A percentile compares a stretch with the other conserved stretches of the same genome.
Evolutionary conservation across 805 yeast genomes (phyloP).

Genomic region (Wilhelminamyces savonicus): DNA sequence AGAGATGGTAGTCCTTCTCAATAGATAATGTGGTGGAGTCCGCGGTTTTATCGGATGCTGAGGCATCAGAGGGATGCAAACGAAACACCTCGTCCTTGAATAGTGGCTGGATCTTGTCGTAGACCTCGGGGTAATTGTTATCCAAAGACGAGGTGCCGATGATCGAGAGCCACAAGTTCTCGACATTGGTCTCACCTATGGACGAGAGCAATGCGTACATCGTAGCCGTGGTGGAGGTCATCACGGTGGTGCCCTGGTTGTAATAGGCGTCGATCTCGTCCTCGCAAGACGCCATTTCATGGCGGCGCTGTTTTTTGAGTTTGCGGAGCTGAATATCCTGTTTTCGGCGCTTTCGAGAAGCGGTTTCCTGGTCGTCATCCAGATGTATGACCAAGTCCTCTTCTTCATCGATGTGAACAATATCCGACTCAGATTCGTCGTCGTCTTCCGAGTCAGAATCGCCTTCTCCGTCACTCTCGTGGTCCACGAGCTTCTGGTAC

Average conservation of each 20-base stretch:
- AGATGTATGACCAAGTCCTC: slow-evolving; percentile 9
- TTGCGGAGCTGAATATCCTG: slow-evolving; percentile 20
- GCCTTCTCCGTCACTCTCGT: slow-evolving; percentile 2
- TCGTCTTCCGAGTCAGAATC: slow-evolving; percentile 12
- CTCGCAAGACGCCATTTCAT: slow-evolving; percentile 42
- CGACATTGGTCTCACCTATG: slow-evolving; percentile 73
- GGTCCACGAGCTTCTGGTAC: slow-evolving; percentile 42
- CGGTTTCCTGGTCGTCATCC: slow-evolving; percentile 19
- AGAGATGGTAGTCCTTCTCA: slow-evolving; percentile 81
- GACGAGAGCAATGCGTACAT: slow-evolving; percentile 73
- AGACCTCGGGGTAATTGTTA: slow-evolving; percentile 65
- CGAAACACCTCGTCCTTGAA: slow-evolving; percentile 79
- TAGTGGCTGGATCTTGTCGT: slow-evolving; percentile 65
- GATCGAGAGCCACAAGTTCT: slow-evolving; percentile 77
- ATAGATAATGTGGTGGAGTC: slow-evolving; percentile 46
- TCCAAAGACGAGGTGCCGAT: slow-evolving; percentile 84
- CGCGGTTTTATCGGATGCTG: slow-evolving; percentile 25
- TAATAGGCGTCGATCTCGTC: slow-evolving; percentile 68
- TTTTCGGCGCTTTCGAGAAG: slow-evolving; percentile 19
- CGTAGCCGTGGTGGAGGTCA: slow-evolving; percentile 71
- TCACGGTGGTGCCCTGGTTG: slow-evolving; percentile 71
- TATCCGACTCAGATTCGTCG: slow-evolving; percentile 31
- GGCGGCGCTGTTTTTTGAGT: slow-evolving; percentile 33
- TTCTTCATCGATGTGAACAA: slow-evolving; percentile 11
- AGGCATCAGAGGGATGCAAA: slow-evolving; percentile 37